A percentile compares a stretch with the other conserved stretches of the same genome.
Evolutionary conservation across 1,139 yeast genomes (phyloP).

Genomic region (Sugiyamaella neomexicana): DNA sequence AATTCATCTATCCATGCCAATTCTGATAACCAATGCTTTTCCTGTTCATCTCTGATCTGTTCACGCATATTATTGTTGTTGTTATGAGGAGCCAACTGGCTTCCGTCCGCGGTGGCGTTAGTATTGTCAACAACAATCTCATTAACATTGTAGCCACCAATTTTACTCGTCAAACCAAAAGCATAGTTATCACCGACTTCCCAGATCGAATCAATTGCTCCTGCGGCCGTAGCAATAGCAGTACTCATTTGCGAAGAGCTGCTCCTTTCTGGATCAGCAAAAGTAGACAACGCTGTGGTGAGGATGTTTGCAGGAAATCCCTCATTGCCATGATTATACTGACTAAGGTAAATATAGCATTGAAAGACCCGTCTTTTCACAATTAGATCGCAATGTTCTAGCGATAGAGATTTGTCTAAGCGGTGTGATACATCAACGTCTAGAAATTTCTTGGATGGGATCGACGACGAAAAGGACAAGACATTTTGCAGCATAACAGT

Average conservation of each 20-base stretch:
- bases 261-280: conserved; percentile 40
- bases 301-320: conserved; percentile 39
- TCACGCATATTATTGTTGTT: conserved; percentile 14
- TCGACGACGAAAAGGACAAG: conserved; percentile 31
- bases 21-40: conserved; percentile 36
- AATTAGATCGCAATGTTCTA: conserved; percentile 36
- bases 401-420: conserved; percentile 30
- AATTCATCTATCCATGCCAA: conserved; percentile 28
- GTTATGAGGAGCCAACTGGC: neutral
- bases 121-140: conserved; percentile 22
- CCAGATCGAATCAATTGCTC: conserved; percentile 39
- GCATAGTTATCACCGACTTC: conserved; percentile 40
- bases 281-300: conserved; percentile 38
- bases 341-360: conserved; percentile 39
- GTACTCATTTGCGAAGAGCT: conserved; percentile 36
- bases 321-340: conserved; percentile 31
- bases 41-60: conserved; percentile 26
- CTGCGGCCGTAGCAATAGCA: conserved; percentile 39
- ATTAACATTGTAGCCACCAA: conserved; percentile 30
- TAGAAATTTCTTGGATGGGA: conserved; percentile 31
- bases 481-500: conserved; percentile 38
- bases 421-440: conserved; percentile 35
- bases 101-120: neutral
- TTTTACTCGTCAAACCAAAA: conserved; percentile 39
- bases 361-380: conserved; percentile 40